phyloP scores from a whole-genome alignment of 495 filamentous ascomycete species.

The Umbilicaria muhlenbergii region DNA sequence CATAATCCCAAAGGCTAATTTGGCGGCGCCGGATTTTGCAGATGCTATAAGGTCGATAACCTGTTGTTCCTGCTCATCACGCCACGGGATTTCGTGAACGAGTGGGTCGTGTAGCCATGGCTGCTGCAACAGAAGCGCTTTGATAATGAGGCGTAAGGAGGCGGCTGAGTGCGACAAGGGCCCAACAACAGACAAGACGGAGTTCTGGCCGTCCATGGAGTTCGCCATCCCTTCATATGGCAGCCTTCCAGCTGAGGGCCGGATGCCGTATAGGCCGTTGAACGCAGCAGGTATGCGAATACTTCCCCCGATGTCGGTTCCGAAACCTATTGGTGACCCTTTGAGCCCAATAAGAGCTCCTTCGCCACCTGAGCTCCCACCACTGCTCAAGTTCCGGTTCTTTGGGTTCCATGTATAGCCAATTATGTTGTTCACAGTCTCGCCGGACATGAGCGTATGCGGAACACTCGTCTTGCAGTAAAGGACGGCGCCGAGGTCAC shows the following conservation, averaged over 20 bases:
- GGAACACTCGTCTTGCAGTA: conserved; percentile 54
- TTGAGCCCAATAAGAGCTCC: conserved; percentile 38
- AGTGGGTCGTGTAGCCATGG: conserved; percentile 54
- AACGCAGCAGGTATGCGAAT: conserved; percentile 53
- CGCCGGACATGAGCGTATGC: conserved; percentile 42
- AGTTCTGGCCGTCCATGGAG: conserved; percentile 43
- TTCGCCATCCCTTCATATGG: conserved; percentile 34
- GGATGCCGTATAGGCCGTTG: conserved; percentile 42
- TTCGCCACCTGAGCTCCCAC: conserved; percentile 51
- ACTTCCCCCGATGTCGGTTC: conserved; percentile 60
- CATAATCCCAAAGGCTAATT: conserved; percentile 38
- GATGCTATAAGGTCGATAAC: conserved; percentile 26
- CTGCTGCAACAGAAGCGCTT: conserved; percentile 34
- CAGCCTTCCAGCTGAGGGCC: conserved; percentile 29
- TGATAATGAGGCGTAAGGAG: conserved; percentile 36
- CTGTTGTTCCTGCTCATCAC: conserved; percentile 31
- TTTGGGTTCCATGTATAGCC: conserved; percentile 49
- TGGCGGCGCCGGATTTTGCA: conserved; percentile 13
- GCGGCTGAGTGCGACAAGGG: conserved; percentile 34
- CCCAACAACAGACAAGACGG: conserved; percentile 40
- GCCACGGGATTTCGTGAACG: conserved; percentile 46
- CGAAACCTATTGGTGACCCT: conserved; percentile 40
- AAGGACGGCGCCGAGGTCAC: conserved; percentile 41
- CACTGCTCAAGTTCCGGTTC: conserved; percentile 34
- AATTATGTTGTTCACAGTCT: conserved; percentile 44